Evolutionary conservation across 2,329 filamentous ascomycete genomes (phyloP).

Genomic region (Pezicula neosporulosa): DNA sequence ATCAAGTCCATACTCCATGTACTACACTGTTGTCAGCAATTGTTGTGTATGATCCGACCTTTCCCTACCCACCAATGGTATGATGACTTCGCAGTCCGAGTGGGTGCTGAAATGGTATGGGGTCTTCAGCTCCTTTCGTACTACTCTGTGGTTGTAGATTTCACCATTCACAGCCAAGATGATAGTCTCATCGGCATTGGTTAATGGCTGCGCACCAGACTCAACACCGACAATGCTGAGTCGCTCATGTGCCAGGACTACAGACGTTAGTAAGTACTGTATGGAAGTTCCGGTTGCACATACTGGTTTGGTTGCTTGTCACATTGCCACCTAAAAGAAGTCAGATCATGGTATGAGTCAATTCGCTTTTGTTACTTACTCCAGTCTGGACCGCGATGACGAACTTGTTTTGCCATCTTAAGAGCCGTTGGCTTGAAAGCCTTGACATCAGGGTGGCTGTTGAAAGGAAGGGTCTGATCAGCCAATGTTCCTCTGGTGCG

Average conservation of each 20-base stretch:
- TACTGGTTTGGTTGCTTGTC: slow-evolving; percentile 88
- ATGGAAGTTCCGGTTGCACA: slow-evolving; percentile 24
- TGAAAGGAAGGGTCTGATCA: slow-evolving; percentile 8
- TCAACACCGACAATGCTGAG: slow-evolving; percentile 95
- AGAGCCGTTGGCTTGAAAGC: slow-evolving; percentile 96
- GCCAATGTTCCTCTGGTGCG: background rate
- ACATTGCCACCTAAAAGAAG: slow-evolving; percentile 71
- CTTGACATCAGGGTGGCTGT: slow-evolving; percentile 84
- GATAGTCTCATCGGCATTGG: slow-evolving; percentile 85
- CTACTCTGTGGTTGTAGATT: slow-evolving; percentile 98
- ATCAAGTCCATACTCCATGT: slow-evolving; percentile 87
- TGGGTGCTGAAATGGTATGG: slow-evolving; percentile 97
- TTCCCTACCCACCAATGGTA: slow-evolving; percentile 71
- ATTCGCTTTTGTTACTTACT: slow-evolving; percentile 57
- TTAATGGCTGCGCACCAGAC: slow-evolving; percentile 90
- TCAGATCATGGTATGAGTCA: background rate
- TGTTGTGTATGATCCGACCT: background rate
- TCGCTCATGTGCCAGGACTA: slow-evolving; percentile 95
- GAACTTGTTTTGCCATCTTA: slow-evolving; percentile 93
- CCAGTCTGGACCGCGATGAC: slow-evolving; percentile 98
- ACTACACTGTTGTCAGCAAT: slow-evolving; percentile 49
- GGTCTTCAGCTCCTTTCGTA: slow-evolving; percentile 81
- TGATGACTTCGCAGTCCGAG: slow-evolving; percentile 98
- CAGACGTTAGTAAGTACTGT: slow-evolving; percentile 14
- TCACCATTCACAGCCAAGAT: slow-evolving; percentile 97